Evolutionary conservation across 2,329 filamentous ascomycete genomes (phyloP), one percentile per base, ranked within the genome.

Genomic region (Lachnum nothofagi): DNA sequence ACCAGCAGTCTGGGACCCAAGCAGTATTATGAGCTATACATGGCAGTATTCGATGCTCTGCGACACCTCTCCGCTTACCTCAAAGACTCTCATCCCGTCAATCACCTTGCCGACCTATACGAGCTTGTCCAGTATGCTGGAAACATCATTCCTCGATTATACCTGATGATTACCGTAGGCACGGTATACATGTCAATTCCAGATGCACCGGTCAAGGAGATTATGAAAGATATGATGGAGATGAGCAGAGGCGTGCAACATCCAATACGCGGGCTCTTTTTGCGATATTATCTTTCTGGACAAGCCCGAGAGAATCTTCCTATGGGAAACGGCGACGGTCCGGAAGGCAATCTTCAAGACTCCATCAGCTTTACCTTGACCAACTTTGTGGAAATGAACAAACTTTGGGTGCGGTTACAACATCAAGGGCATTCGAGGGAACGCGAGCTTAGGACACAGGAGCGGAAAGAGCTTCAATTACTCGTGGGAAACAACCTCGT

Each of bases 171-270:
- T 64, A 98, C 94, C 0, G 94, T 98, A 33, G 93, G 93, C 50
- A 98, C 93, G 2, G 94, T 95, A 42, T 98, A 98, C 75, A 98
- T 98, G 93, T 85, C 88, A 22, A 94, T 98, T 65, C 87, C 93
- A 63, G 93, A 97, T 77, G 93, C 94, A 50, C 93, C 93, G 0
- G 93, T 98, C 60, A 98, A 98, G 72, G 93, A 98, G 74, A 89
- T 98, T 55, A 98, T 98, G 93, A 98, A 98, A 72, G 93, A 98
- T 69, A 98, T 98, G 93, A 98, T 98, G 93, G 93, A 98, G 70
- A 98, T 98, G 93, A 97, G 90, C 70, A 82, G 93, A 55, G 93
- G 93, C 48, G 91, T 98, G 19, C 93, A 98, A 65, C 93, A 98
- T 69, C 93, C 93, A 14, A 91, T 96, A 55, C 88, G 93, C 49